Evolutionary conservation across 1,284 basidiomycete species (phyloP), one percentile per base, ranked within the genome.

Genomic region (Rhodotorula sp.): DNA sequence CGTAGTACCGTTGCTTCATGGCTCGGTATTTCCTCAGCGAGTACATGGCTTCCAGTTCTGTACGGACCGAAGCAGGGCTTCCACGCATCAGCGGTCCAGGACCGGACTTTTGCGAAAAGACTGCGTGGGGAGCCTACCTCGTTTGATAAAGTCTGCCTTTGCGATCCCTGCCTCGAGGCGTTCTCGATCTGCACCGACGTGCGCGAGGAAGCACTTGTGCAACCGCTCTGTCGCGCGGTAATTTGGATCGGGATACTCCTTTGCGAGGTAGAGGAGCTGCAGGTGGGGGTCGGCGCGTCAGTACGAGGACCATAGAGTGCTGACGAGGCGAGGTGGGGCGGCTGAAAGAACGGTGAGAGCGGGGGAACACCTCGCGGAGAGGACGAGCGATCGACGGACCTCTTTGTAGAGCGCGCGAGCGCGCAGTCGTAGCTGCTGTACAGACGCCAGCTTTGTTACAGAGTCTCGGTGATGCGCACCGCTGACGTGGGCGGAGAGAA

Each of bases 71-170:
- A 38, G n/a, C 26, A 28, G 7, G 16, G 3, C 18, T 14, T 26
- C 8, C 8, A 21, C 16, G 43, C 38, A 43, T 54, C 48, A 59
- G 49, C 38, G 5, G 12, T 10, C 5, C 4, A 1, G 19, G 10
- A 26, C 18, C 1, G 23, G 5, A 31, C 14, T 10, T 21, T 8
- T 15, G 5, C 10, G 47, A 52, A 48, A 6, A 19, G 31, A 12
- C 2, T 47, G 58, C 5, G 7, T 6, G 19, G 5, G 14, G 12
- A 7, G 31, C 69, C 52, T 43, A 74, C 72, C 72, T 47, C 61
- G 62, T 56, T 76, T 74, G 70, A 76, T 76, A 54, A 70, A 76
- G 62, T 76, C 72, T 3, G 70, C 75, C 69, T 72, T 76, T 34
- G 31, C 18, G 63, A 76, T 69, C 26, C 75, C 75, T 15, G 64